Percentiles rank a stretch among this genome's conserved stretches.
Conservation (phyloP, 345 rosid species). For the Clausena lansium region DNA sequence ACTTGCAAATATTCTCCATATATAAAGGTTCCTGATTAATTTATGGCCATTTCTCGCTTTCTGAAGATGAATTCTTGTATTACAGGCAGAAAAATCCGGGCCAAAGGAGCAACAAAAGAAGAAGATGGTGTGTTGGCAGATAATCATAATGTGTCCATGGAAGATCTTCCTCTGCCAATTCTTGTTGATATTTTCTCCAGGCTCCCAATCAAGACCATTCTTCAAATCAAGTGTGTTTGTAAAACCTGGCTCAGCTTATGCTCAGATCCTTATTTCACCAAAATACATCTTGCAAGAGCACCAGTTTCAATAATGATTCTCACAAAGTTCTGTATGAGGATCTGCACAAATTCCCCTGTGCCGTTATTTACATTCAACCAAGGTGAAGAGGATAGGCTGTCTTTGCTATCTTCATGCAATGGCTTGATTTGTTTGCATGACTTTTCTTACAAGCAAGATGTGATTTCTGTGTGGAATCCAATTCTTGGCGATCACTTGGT, state of each 20-base stretch:
- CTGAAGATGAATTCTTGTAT: neutral
- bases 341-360: neutral
- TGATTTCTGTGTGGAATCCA: conserved; percentile 42
- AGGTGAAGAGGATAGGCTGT: conserved; percentile 17
- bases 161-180: conserved; percentile 9
- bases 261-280: conserved; percentile 31
- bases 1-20: too few relatives aligned
- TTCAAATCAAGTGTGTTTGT: conserved; percentile 42
- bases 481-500: conserved; percentile 33
- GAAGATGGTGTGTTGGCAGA: neutral
- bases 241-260: conserved; percentile 36
- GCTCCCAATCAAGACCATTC: conserved; percentile 16
- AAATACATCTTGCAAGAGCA: conserved; percentile 29
- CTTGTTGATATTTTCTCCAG: conserved; percentile 9
- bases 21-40: too few relatives aligned
- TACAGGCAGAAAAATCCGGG: neutral
- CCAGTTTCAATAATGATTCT: neutral
- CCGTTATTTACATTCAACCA: neutral
- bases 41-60: neutral
- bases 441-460: conserved; percentile 22
- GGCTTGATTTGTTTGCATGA: conserved; percentile 44
- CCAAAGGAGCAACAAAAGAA: neutral
- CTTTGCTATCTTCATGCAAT: conserved; percentile 35
- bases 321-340: neutral
- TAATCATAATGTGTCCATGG: neutral